Percentiles rank a stretch among this genome's conserved stretches.
These are phyloP conservation scores for Melampsora americana DNA, from an alignment of 1,284 basidiomycete species.

Conservation along the genomic window DNA sequence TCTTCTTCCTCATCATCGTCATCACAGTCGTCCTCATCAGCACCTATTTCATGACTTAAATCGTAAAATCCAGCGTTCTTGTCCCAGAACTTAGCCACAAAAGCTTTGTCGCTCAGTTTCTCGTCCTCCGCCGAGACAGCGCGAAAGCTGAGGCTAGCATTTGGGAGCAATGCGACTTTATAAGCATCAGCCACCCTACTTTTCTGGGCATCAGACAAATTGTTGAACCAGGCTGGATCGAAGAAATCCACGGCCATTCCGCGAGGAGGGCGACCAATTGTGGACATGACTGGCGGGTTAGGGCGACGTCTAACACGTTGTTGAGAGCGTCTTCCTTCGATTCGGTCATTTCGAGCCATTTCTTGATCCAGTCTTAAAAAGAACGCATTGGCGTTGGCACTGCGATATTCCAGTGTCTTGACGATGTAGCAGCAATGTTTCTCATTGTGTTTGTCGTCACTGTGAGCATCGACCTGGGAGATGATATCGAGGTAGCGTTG, in stretches of 20 bases:
- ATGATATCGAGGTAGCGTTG: neutral
- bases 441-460: neutral
- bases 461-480: neutral
- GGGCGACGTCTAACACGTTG: too few species aligned
- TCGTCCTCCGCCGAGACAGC: neutral
- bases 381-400: too few species aligned
- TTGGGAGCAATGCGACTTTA: neutral
- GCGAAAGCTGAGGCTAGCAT: neutral
- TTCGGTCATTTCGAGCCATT: too few species aligned
- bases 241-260: too few species aligned
- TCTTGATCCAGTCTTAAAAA: too few species aligned
- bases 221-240: neutral
- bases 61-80: neutral
- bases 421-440: neutral
- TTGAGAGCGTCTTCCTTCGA: too few species aligned
- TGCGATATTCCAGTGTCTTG: neutral
- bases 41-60: neutral
- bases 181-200: neutral
- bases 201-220: neutral
- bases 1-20: neutral
- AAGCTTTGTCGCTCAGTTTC: conserved; percentile 7
- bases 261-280: too few species aligned
- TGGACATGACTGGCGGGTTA: too few species aligned
- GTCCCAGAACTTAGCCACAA: neutral
- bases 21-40: neutral